Conservation (phyloP, 768 basidiomycete species). For the Gymnopilus junonius region DNA sequence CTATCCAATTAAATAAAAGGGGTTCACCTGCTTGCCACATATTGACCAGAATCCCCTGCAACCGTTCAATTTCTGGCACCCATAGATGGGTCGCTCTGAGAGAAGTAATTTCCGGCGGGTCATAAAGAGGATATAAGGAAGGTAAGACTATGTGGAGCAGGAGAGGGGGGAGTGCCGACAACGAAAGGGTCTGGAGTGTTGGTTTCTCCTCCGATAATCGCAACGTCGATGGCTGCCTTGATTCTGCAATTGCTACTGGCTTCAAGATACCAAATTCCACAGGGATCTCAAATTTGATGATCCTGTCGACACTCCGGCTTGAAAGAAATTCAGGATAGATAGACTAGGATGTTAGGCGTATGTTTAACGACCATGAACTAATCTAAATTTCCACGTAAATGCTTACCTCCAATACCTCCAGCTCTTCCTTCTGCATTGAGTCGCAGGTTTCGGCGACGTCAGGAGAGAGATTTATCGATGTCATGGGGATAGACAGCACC, state of each 20-base stretch:
- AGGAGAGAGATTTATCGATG: neutral
- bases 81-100: slow-evolving; percentile 63
- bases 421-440: slow-evolving; percentile 57
- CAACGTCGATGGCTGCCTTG: slow-evolving; percentile 9
- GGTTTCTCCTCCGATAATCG: slow-evolving; percentile 11
- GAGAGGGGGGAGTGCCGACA: slow-evolving; percentile 66
- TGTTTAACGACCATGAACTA: neutral
- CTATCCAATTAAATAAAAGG: slow-evolving; percentile 72
- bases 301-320: slow-evolving; percentile 39
- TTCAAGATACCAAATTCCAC: slow-evolving; percentile 57
- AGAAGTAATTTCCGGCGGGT: slow-evolving; percentile 57
- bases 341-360: slow-evolving; percentile 46
- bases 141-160: slow-evolving; percentile 60
- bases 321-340: slow-evolving; percentile 77
- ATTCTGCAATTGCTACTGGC: slow-evolving; percentile 41
- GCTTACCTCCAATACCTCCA: slow-evolving; percentile 63
- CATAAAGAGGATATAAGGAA: slow-evolving; percentile 54
- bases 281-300: slow-evolving; percentile 65
- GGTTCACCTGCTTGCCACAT: slow-evolving; percentile 68
- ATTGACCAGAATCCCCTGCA: slow-evolving; percentile 46
- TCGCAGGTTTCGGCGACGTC: slow-evolving; percentile 24
- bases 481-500: neutral
- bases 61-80: slow-evolving; percentile 46
- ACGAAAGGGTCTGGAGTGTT: slow-evolving; percentile 31
- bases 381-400: neutral